phyloP scores from a whole-genome alignment of 257 asterid genomes.

The Solanum virginianum region DNA sequence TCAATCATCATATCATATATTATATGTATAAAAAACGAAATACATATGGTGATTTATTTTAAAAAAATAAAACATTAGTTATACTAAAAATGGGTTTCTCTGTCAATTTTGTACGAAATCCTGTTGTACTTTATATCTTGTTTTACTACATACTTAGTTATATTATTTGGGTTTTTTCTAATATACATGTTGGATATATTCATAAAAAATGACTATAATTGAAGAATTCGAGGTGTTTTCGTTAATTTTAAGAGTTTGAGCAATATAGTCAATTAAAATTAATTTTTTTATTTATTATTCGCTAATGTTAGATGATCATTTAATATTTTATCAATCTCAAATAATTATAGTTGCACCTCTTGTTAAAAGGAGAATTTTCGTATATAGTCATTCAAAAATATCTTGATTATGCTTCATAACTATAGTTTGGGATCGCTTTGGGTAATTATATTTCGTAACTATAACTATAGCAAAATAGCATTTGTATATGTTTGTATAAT shows the following conservation, averaged over 20 bases:
- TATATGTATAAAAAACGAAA: neutral
- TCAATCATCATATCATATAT: neutral
- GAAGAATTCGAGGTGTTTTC: neutral
- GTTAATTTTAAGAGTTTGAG: neutral
- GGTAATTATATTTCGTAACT: too few relatives aligned
- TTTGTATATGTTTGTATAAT: too few relatives aligned
- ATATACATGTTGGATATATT: fast-evolving
- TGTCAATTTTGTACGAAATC: neutral
- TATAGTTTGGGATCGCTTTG: too few relatives aligned
- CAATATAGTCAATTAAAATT: too few relatives aligned
- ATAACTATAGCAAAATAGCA: too few relatives aligned
- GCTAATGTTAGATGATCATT: neutral
- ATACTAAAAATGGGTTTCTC: neutral
- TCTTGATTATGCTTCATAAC: too few relatives aligned
- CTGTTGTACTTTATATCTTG: neutral
- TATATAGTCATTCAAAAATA: too few relatives aligned
- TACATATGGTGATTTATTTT: neutral
- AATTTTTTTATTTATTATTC: too few relatives aligned
- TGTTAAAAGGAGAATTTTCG: neutral
- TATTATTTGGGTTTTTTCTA: too few relatives aligned
- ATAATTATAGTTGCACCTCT: neutral
- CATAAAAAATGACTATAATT: neutral
- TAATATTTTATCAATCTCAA: neutral
- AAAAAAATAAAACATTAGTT: neutral
- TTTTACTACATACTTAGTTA: neutral